Conservation (phyloP, 371 early-diverging fungal genomes). For the Mucor plumbeus region DNA sequence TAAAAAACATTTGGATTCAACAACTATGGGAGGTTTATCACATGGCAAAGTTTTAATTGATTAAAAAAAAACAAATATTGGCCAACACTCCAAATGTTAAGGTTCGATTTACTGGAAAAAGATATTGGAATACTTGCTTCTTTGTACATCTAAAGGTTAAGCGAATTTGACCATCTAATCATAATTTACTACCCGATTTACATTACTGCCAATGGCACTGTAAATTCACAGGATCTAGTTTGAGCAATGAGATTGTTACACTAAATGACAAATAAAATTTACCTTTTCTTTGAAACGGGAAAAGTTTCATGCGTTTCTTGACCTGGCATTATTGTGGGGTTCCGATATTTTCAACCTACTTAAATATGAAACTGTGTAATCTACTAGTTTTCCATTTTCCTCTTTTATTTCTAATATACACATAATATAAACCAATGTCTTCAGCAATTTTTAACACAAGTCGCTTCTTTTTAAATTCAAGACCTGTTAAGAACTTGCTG, state of each 20-base stretch:
- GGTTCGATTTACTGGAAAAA: too few species aligned
- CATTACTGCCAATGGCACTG: neutral
- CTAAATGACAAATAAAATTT: constrained; percentile 8
- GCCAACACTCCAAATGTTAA: too few species aligned
- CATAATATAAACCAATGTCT: neutral
- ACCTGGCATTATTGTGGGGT: neutral
- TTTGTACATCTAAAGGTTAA: too few species aligned
- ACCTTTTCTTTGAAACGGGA: constrained; percentile 1
- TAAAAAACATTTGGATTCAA: too few species aligned
- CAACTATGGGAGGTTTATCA: too few species aligned
- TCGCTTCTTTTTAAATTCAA: constrained; percentile 6
- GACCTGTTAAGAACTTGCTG: constrained; percentile 3
- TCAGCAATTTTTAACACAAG: neutral
- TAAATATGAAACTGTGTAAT: neutral
- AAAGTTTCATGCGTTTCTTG: constrained; percentile 15
- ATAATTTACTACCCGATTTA: too few species aligned
- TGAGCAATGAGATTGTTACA: constrained; percentile 6
- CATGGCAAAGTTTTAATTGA: too few species aligned
- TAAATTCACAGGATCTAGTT: constrained; percentile 12
- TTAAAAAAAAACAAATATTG: too few species aligned
- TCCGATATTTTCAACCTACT: neutral
- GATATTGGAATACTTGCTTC: too few species aligned
- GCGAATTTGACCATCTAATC: too few species aligned
- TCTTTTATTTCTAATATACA: neutral
- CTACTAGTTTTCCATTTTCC: neutral